Evolutionary conservation across 2,329 filamentous ascomycete species (phyloP), one percentile per base, ranked within the genome.

Genomic region (Neonectria hederae): DNA sequence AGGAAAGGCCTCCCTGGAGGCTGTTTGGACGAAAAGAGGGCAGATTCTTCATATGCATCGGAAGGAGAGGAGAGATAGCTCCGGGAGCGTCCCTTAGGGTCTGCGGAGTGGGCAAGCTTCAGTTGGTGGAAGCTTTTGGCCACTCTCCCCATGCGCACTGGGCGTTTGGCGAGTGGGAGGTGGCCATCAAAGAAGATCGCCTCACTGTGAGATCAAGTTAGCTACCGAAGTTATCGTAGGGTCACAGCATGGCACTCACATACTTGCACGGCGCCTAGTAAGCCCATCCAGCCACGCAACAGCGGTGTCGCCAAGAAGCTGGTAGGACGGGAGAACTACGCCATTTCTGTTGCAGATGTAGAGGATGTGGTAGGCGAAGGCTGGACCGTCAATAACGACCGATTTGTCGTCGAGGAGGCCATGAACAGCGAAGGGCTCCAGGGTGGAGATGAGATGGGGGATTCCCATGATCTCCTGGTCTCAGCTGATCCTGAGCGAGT

Each of bases 171-270:
- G 0, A 76, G 63, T 0, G 95, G 95, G 1, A 98, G 83, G 60
- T 88, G 90, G 14, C 94, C 94, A 76, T 98, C 95, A 72, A 98
- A 97, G 76, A 91, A 94, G 57, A 97, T 91, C 51, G 84, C 87
- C 62, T 87, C 80, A 49, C 76, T 76, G 66, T 3, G 13, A 11
- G 5, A 11, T 11, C 3, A 3, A 8, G 24, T 73, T 17, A 73
- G 68, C 42, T 10, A 24, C 5, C 2, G 19, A 22, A 32, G 26
- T n/a, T 13, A 26, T 28, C 8, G 1, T 21, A 21, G 32, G 21
- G 51, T 24, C 9, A 11, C 35, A 46, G 5, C 17, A 28, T 24
- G 8, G 14, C 35, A 69, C 72, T 77, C 83, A 95, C 92, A 96
- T 84, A 49, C 79, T 79, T 54, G 92, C 84, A 57, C 86, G 83